phyloP scores from a whole-genome alignment of 192 early-diverging fungal species.

The Coemansia javaensis region DNA sequence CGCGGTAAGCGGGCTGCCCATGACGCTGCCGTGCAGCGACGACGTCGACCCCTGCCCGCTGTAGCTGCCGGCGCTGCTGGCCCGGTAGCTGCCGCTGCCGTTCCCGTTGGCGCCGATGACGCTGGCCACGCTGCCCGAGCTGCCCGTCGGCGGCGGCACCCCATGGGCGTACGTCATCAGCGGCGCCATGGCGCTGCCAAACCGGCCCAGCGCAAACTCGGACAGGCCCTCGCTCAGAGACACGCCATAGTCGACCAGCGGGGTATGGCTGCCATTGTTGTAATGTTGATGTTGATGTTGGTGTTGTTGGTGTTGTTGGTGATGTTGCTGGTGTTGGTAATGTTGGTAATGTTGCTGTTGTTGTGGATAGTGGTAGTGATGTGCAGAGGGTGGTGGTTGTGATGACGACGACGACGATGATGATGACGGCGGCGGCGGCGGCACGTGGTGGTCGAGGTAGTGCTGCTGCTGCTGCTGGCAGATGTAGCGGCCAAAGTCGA shows the following conservation, averaged over 20 bases:
- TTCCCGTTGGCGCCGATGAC: too few relatives aligned
- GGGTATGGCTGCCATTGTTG: too few relatives aligned
- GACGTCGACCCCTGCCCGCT: slow-evolving; percentile 7
- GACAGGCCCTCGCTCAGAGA: slow-evolving; percentile 45
- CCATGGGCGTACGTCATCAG: slow-evolving; percentile 37
- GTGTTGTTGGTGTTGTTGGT: too few relatives aligned
- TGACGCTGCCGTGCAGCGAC: slow-evolving; percentile 40
- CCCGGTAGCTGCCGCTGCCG: slow-evolving; percentile 23
- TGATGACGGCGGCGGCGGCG: neutral
- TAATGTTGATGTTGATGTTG: neutral
- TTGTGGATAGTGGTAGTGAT: too few relatives aligned
- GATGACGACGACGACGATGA: too few relatives aligned
- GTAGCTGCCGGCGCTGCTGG: slow-evolving; percentile 26
- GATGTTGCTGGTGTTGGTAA: slow-evolving; percentile 11
- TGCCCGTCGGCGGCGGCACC: too few relatives aligned
- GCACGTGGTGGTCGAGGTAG: neutral
- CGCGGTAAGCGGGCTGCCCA: slow-evolving; percentile 30
- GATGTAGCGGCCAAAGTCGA: slow-evolving; percentile 38
- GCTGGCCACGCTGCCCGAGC: too few relatives aligned
- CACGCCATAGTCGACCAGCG: slow-evolving; percentile 12
- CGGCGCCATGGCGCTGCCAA: slow-evolving; percentile 42
- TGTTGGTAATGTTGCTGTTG: neutral
- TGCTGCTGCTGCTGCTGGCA: slow-evolving; percentile 17
- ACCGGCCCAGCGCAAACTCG: slow-evolving; percentile 42
- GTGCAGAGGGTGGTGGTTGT: too few relatives aligned